phyloP scores from a whole-genome alignment of 345 rosid species.

The Arabidopsis suecica region DNA sequence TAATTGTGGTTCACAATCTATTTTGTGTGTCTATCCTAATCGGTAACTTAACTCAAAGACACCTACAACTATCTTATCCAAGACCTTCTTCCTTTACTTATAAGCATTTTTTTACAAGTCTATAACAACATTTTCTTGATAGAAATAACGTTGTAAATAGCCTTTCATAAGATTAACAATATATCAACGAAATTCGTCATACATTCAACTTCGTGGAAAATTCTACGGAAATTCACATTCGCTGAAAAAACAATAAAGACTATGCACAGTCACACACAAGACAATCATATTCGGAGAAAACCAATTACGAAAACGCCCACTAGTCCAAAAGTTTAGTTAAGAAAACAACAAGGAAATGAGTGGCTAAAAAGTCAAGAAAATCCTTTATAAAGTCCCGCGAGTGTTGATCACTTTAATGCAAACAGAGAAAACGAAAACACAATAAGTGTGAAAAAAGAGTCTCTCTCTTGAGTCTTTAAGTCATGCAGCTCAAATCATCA shows the following conservation, averaged over 20 bases:
- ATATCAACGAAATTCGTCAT: not conserved
- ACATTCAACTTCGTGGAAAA: slow-evolving; percentile 14
- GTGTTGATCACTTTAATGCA: slow-evolving; percentile 43
- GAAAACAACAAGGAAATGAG: slow-evolving; percentile 28
- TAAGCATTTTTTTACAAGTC: not conserved
- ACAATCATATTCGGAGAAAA: slow-evolving; percentile 2
- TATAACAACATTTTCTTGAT: slow-evolving; percentile 19
- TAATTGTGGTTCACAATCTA: slow-evolving; percentile 30
- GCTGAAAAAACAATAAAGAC: not conserved
- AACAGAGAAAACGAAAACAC: slow-evolving; percentile 10
- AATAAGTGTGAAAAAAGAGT: slow-evolving; percentile 38
- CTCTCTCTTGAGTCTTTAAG: slow-evolving; percentile 15
- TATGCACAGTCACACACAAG: not conserved
- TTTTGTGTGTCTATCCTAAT: slow-evolving; percentile 45
- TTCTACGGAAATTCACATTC: slow-evolving; percentile 23
- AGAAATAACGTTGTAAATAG: slow-evolving; percentile 16
- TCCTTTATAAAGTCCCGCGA: slow-evolving; percentile 53
- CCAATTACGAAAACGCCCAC: slow-evolving; percentile 37
- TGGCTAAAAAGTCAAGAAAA: slow-evolving; percentile 48
- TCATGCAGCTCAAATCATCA: slow-evolving; percentile 45
- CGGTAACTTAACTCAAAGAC: slow-evolving; percentile 37
- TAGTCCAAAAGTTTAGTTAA: slow-evolving; percentile 2
- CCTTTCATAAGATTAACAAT: not conserved
- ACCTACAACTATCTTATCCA: slow-evolving; percentile 24
- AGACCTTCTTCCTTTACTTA: not conserved